These are phyloP conservation scores for Chaetomium olivaceum DNA, from an alignment of 2,329 filamentous ascomycete species.

Conservation along the genomic window DNA sequence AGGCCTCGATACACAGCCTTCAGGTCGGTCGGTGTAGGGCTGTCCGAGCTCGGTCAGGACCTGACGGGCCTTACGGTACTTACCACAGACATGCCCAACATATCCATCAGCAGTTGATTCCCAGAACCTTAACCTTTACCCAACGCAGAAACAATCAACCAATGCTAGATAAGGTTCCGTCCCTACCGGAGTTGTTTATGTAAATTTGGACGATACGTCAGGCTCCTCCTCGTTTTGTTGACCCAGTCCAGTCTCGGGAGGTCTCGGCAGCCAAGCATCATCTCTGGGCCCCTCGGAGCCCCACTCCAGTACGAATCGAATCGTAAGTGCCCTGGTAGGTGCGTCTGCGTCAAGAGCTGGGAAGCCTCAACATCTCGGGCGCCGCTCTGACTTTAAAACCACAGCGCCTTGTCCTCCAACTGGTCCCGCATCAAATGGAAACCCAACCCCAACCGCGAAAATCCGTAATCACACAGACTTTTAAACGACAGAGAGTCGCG, in stretches of 20 bases:
- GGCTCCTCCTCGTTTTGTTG: conserved; percentile 1
- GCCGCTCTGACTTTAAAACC: conserved; percentile 3
- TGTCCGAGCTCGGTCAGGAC: too few species aligned
- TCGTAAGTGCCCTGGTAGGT: conserved; percentile 14
- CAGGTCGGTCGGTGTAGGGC: not conserved
- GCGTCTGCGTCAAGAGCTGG: conserved; percentile 20
- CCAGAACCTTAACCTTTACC: not conserved
- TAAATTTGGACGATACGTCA: not conserved
- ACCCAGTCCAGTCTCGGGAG: conserved; percentile 9
- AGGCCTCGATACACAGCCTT: not conserved
- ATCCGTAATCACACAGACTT: conserved; percentile 10
- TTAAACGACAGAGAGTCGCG: not conserved
- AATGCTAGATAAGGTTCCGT: not conserved
- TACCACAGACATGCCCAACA: not conserved
- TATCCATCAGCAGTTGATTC: not conserved
- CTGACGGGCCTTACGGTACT: not conserved
- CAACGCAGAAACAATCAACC: not conserved
- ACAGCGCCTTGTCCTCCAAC: conserved; percentile 3
- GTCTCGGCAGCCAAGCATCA: conserved; percentile 21
- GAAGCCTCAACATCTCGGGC: conserved; percentile 15
- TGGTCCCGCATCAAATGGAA: conserved; percentile 12
- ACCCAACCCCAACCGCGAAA: conserved; percentile 11
- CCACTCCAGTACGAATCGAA: conserved; percentile 12
- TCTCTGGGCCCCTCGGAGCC: not conserved
- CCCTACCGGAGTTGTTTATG: not conserved